Evolutionary conservation across 106 monocot genomes (phyloP), one percentile per base, ranked within the genome.

Genomic region (Ottelia alismoides): DNA sequence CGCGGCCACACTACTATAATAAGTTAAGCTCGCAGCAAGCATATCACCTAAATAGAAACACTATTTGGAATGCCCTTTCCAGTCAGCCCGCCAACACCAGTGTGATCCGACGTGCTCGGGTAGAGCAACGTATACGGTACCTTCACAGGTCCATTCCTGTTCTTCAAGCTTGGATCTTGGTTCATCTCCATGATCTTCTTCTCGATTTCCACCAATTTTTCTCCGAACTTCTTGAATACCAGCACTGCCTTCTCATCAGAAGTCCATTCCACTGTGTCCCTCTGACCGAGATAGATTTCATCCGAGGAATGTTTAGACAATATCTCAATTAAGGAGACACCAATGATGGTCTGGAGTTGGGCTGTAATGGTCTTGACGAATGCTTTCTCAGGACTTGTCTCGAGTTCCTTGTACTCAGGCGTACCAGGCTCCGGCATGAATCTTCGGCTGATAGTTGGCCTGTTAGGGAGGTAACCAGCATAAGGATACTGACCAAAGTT

Each of bases 401-500:
- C 27, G 29, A 92, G 62, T 43, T 75, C 65, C 1, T 53, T 55
- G 55, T 70, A 85, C 27, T 85, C 81, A 12, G 17, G 2, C 0
- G 70, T 60, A 0, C 81, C 68, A n/a, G 45, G 51, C 58, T 63
- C 65, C 4, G 91, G 91, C 81, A 92, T 78, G 52, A 76, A 74
- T 20, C 70, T 52, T 6, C 81, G 84, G 58, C 81, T 85, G 4
- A 73, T 55, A 1, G 80, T 81, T 0, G 85, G 91, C 2, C 91
- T 72, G 65, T 80, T 84, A 23, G 90, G 90, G 18, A 72, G 27
- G 70, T 80, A 89, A 0, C 79, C 83, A 20, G 70, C 76, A 66
- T 83, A 89, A 3, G 83, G 61, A 43, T 83, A 91, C 52, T 84
- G 90, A 9, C 90, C 84, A 49, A 84, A 91, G 72, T 91, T 84